These are phyloP conservation scores for Termitomyces sp. DNA, from an alignment of 768 basidiomycete species.

Conservation along the genomic window DNA sequence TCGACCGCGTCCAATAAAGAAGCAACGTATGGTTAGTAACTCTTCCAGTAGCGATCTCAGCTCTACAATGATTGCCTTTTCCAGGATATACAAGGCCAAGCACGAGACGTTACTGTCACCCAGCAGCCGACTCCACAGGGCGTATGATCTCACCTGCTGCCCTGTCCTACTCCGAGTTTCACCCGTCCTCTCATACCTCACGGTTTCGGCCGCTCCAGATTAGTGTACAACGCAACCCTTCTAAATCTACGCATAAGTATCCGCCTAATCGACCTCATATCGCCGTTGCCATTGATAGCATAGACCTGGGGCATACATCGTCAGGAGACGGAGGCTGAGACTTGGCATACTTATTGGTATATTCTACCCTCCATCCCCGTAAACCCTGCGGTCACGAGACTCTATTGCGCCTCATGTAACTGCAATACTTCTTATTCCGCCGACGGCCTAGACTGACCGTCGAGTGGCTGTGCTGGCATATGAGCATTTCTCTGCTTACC, in stretches of 20 bases:
- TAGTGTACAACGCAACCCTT: background rate
- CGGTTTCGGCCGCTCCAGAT: background rate
- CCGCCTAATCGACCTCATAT: constrained; percentile 1
- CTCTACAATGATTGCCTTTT: background rate
- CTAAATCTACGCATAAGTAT: background rate
- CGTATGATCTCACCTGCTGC: constrained; percentile 29
- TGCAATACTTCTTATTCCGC: background rate
- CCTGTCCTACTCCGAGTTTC: background rate
- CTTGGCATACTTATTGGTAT: background rate
- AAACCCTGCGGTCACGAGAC: background rate
- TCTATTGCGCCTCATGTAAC: background rate
- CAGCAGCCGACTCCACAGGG: constrained; percentile 73
- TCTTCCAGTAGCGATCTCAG: background rate
- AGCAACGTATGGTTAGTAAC: constrained; percentile 62
- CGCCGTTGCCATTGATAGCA: background rate
- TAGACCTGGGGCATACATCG: background rate
- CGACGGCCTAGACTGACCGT: background rate
- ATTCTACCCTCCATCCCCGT: background rate
- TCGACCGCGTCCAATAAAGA: constrained; percentile 69
- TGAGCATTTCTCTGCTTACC: background rate
- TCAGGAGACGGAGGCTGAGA: background rate
- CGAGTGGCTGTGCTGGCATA: background rate
- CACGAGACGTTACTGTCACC: constrained; percentile 55
- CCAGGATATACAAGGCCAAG: constrained; percentile 63
- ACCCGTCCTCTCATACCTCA: background rate